Evolutionary conservation across 305 asterid genomes (phyloP), one percentile per base, ranked within the genome.

Genomic region (Rubia balearica): DNA sequence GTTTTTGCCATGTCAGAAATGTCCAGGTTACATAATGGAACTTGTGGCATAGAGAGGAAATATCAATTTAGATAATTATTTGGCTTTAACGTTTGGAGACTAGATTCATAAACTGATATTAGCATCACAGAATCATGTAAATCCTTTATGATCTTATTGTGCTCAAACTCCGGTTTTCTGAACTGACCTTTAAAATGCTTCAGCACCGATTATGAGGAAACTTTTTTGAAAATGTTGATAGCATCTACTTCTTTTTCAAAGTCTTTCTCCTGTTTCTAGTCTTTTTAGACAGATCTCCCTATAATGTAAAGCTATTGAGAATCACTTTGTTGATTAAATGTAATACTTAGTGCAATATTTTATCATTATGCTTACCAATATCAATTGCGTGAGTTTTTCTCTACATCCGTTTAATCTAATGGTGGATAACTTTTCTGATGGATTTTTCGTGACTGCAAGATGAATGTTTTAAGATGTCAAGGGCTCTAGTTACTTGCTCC

Each of bases 401-500:
- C 22, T 33, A 19, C 10, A 40, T 24, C 13, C 24, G 8, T 27
- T 7, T 24, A 22, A 12, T 67, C 43, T 14, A 12, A 24, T 38
- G 41, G 41, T 6, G 41, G 41, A 38, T 38, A 38, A 4, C 38
- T 10, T 38, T n/a, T n/a, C 48, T 68, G 49, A 9, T 51, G 33
- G 62, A 14, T 51, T 51, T 4, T 27, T 7, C 2, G 42, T 19
- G 22, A 38, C 43, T 3, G 41, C 41, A 38, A 24, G 61, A 12
- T 45, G 13, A 14, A 45, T 13, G 5, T 38, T 38, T 67, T 49
- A 49, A 22, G 10, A 66, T 10, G 40, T 49, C n/a, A 30, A 30
- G 10, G 19, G 0, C 2, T 48, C 5, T 27, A 4, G 3, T 67
- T 65, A 59, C 14, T 73, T 69, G 74, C 68, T 76, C 38, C 67